These are phyloP conservation scores for Alternaria atra DNA, from an alignment of 2,329 filamentous ascomycete species.

Conservation along the genomic window DNA sequence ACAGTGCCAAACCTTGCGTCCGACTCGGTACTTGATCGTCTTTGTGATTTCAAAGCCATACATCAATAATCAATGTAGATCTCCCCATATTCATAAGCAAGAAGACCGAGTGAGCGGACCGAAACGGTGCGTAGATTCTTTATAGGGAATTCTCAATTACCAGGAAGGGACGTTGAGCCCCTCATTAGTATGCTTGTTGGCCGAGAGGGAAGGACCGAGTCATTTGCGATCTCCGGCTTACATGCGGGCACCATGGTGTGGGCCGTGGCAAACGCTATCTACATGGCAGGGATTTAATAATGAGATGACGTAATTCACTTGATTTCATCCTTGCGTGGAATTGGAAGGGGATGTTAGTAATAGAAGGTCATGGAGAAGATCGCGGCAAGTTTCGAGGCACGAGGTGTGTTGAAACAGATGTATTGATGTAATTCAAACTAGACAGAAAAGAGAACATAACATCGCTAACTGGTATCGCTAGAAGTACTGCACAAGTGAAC, in stretches of 20 bases:
- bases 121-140: background rate
- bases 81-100: background rate
- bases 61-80: background rate
- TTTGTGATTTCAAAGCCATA: background rate
- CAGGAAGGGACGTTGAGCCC: background rate
- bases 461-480: background rate
- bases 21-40: background rate
- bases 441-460: background rate
- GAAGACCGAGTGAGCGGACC: background rate
- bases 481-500: background rate
- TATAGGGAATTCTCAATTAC: background rate
- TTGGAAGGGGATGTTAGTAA: background rate
- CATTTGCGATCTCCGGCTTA: background rate
- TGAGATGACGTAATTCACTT: background rate
- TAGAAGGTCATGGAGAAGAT: background rate
- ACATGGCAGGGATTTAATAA: too few relatives aligned
- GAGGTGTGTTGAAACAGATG: background rate
- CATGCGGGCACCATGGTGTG: background rate
- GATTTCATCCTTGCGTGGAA: background rate
- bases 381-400: background rate
- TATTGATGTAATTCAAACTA: background rate
- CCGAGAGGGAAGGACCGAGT: background rate
- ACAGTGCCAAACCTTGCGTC: background rate
- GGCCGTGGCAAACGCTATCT: background rate
- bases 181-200: background rate